Evolutionary conservation across 495 filamentous ascomycete species (phyloP), one percentile per base, ranked within the genome.

Genomic region (Hyaloscypha bicolor): DNA sequence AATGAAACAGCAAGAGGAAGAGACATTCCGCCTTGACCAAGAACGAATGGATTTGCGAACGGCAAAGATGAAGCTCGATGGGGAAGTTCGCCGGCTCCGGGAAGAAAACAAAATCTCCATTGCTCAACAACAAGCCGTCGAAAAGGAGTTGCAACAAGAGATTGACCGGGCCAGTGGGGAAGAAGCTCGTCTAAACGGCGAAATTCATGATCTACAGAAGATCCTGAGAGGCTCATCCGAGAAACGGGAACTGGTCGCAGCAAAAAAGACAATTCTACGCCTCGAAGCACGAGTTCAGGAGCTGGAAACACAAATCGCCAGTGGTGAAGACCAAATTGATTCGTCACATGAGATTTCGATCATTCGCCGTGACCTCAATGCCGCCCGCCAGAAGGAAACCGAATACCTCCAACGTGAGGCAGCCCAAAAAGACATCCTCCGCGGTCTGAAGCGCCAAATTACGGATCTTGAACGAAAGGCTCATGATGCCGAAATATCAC

Each of bases 11-110:
- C 80, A 80, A 45, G 81, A 79, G 9, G 84, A 83, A 55, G 76
- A 80, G 39, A 83, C 81, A 9, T 83, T 83, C 67, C 82, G 77
- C n/a, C 75, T 88, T 32, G 87, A 90, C 64, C 83, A 84, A 63
- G 88, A 90, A 69, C 85, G 86, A 67, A 69, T 87, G 48, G 87
- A 90, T 55, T 79, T 90, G 31, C 85, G 86, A 9, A 85, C 83
- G 32, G 79, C 84, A 0, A 86, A 83, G 66, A 74, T 85, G 58
- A 86, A 84, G 63, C 77, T 89, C 29, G 87, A 90, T 55, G 80
- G 74, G 60, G 88, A 90, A 64, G 74, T 88, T 29, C 81, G 82
- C 65, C 78, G 86, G 14, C 76, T 90, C 14, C 80, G 77, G 64
- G 86, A 88, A 14, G 87, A 90, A 67, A 85, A 83, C 68, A 78